Base-by-base conservation (phyloP, 2,329 filamentous ascomycete genomes). In the Diaporthe ilicicola region DNA sequence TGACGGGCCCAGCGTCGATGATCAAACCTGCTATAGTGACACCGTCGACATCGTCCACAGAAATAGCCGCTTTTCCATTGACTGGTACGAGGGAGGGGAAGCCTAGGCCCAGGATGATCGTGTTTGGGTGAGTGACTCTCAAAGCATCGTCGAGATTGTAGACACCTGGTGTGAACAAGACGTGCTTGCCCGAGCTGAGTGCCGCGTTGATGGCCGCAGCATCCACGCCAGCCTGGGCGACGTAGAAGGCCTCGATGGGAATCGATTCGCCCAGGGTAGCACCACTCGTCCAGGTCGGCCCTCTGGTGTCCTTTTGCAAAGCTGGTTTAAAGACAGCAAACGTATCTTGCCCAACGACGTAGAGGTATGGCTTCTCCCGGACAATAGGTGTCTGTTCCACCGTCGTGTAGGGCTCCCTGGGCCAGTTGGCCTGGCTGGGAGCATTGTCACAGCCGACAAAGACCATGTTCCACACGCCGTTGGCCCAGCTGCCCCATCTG, bases 401-500 rank as follows among this genome's bases (percentile, higher is more conserved):
- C 22, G 76, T 78, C n/a, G 78, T 79, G 67, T 80, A 79, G 15
- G 78, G 73, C 27, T 71, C 73, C 15, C 59, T 62, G 13, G 78
- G 78, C 39, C 77, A 80, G 37, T 74, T 74, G 17, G 74, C 74
- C 62, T 77, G 74, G 56, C 72, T 74, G 3, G 78, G 78, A n/a
- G 78, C 75, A 55, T 75, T 74, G 4, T 70, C 64, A 27, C 79
- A 78, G 7, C 78, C 78, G 8, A 80, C 76, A 27, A 80, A 80
- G 8, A 79, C 78, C 78, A 79, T 80, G 32, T 80, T 80, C 78
- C 78, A 80, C 2, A 80, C 78, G 15, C 74, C 78, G 44, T 80
- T 80, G 1, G 78, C 76, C 78, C 78, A 80, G 59, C 74, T 78
- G 10, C 78, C 78, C 53, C 79, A 80, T 70, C 59, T 75, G 29